Evolutionary conservation across 768 basidiomycete species (phyloP).

Genomic region (Tricholoma matsutake): DNA sequence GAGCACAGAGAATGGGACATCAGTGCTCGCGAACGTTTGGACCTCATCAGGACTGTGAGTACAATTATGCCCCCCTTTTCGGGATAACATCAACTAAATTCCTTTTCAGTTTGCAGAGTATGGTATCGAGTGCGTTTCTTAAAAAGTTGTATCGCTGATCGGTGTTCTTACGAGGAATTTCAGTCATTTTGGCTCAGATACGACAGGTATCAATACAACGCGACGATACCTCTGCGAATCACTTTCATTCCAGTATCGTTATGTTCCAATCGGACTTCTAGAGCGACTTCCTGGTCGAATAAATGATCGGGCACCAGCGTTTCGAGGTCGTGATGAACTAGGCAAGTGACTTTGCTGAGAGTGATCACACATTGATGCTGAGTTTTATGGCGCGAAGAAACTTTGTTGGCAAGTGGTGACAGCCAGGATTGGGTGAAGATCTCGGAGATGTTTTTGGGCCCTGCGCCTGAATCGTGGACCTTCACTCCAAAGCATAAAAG

Average conservation of each 20-base stretch:
- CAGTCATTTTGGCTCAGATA: constrained; percentile 85
- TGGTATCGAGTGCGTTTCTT: constrained; percentile 64
- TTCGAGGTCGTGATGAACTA: constrained; percentile 82
- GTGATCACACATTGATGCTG: background rate
- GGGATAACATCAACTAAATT: background rate
- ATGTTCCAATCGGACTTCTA: constrained; percentile 89
- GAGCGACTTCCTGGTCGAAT: constrained; percentile 77
- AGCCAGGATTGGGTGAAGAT: constrained; percentile 90
- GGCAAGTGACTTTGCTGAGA: constrained; percentile 43
- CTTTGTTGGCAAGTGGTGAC: constrained; percentile 74
- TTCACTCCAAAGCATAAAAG: constrained; percentile 96
- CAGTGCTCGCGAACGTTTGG: constrained; percentile 77
- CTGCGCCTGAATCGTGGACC: constrained; percentile 74
- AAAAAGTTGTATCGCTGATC: background rate
- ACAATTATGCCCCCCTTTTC: background rate
- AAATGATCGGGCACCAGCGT: constrained; percentile 90
- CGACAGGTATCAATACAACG: constrained; percentile 85
- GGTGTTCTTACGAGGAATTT: background rate
- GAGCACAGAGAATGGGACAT: constrained; percentile 94
- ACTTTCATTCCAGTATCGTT: constrained; percentile 94
- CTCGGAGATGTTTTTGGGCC: constrained; percentile 93
- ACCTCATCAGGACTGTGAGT: constrained; percentile 69
- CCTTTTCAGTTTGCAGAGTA: constrained; percentile 72
- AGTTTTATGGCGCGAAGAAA: constrained; percentile 48
- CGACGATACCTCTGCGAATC: constrained; percentile 94